These are phyloP conservation scores for Cercospora sp. DNA, from an alignment of 2,329 filamentous ascomycete species.

Conservation along the genomic window DNA sequence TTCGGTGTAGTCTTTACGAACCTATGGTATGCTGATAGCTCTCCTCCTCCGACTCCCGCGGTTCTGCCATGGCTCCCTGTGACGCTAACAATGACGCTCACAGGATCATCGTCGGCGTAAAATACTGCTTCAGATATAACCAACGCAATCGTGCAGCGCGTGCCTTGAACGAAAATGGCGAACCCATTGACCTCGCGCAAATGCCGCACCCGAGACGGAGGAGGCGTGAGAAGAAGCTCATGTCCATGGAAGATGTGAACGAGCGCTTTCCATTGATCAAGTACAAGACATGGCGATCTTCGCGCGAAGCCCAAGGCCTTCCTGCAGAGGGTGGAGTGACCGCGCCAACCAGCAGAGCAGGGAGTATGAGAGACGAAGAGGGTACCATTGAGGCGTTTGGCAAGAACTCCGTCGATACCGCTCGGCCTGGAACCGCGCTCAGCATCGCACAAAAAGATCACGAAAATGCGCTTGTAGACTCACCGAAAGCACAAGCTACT, in stretches of 20 bases:
- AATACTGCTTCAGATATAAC: constrained; percentile 99
- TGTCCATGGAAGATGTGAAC: constrained; percentile 99
- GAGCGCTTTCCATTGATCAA: constrained; percentile 94
- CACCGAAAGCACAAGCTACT: constrained; percentile 27
- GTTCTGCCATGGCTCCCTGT: constrained; percentile 6
- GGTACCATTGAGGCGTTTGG: constrained; percentile 39
- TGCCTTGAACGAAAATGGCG: constrained; percentile 71
- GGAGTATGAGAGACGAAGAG: constrained; percentile 66
- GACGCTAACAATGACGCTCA: constrained; percentile 23
- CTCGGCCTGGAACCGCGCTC: constrained; percentile 42
- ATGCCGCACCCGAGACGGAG: constrained; percentile 79
- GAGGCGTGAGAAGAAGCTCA: constrained; percentile 93
- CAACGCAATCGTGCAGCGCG: constrained; percentile 82
- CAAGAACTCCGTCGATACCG: constrained; percentile 35
- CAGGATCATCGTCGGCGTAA: constrained; percentile 99
- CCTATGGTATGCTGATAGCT: constrained; percentile 66
- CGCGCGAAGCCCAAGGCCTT: constrained; percentile 78
- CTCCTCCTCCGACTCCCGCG: constrained; percentile 13
- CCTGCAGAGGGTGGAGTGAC: constrained; percentile 82
- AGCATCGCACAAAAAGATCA: constrained; percentile 50
- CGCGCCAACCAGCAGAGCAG: constrained; percentile 69
- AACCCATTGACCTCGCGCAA: constrained; percentile 81
- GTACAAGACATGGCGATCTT: constrained; percentile 92
- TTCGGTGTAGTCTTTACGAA: constrained; percentile 99
- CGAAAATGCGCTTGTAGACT: constrained; percentile 41